Evolutionary conservation across 495 filamentous ascomycete species (phyloP).

Genomic region (Sordaria brevicollis): DNA sequence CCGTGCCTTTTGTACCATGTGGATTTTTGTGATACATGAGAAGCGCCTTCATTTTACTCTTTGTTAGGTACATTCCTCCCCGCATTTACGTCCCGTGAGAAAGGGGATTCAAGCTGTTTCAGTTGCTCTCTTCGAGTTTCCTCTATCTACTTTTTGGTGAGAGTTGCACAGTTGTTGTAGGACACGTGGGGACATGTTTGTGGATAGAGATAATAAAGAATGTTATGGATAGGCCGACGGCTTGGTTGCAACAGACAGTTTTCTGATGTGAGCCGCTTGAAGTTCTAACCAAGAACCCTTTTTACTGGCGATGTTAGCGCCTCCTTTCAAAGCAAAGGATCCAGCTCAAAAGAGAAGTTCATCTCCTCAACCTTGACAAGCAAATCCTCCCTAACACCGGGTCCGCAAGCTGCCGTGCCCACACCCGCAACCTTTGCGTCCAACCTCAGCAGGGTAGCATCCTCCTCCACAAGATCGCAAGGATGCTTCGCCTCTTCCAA

Average conservation of each 20-base stretch:
- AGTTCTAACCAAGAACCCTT: too few species aligned
- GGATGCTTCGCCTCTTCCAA: conserved; percentile 49
- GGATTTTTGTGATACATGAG: background rate
- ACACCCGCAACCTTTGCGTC: conserved; percentile 47
- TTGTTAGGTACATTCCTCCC: background rate
- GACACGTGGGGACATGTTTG: background rate
- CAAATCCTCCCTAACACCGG: conserved; percentile 40
- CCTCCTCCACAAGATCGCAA: conserved; percentile 41
- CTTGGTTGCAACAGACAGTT: too few species aligned
- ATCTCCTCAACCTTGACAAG: conserved; percentile 17
- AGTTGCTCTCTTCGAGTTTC: background rate
- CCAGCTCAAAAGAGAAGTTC: conserved; percentile 15
- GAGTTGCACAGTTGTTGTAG: background rate
- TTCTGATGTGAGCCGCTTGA: too few species aligned
- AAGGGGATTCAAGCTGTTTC: background rate
- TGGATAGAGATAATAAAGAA: background rate
- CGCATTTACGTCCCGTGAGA: background rate
- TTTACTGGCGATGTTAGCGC: too few species aligned
- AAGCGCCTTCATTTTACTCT: background rate
- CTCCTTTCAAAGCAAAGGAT: background rate
- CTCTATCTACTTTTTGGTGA: background rate
- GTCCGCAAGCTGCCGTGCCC: conserved; percentile 53
- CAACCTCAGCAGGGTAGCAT: conserved; percentile 43
- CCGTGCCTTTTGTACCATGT: background rate
- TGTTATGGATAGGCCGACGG: too few species aligned